A percentile compares a stretch with the other conserved stretches of the same genome.
Conservation (phyloP, 495 filamentous ascomycete genomes). For the Penicillium alfredii region DNA sequence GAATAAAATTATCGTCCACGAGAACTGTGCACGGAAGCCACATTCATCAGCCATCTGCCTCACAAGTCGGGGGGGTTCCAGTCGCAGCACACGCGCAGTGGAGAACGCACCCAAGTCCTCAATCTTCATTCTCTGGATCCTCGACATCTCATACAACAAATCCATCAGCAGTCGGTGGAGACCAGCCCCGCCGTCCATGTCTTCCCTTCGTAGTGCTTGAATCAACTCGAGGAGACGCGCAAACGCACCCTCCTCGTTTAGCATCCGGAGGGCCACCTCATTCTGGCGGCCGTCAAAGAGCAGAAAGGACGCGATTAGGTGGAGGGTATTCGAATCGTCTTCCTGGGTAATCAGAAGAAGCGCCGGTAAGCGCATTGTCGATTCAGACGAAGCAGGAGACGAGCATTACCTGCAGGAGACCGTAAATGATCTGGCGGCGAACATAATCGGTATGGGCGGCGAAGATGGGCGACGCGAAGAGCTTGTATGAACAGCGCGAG, state of each 20-base stretch:
- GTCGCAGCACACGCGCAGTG: background rate
- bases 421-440: constrained; percentile 86
- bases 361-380: too few species aligned
- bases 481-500: constrained; percentile 73
- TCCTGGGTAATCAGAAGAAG: too few species aligned
- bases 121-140: constrained; percentile 73
- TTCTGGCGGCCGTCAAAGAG: constrained; percentile 81
- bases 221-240: constrained; percentile 78
- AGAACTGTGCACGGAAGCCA: constrained; percentile 31
- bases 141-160: constrained; percentile 93
- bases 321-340: constrained; percentile 71
- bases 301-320: constrained; percentile 80
- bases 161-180: constrained; percentile 80
- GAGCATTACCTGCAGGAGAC: constrained; percentile 66
- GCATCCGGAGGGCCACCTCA: constrained; percentile 72
- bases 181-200: constrained; percentile 57
- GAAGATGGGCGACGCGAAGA: constrained; percentile 74
- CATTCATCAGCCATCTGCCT: constrained; percentile 1
- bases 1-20: constrained; percentile 80
- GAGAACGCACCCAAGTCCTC: constrained; percentile 64
- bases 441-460: constrained; percentile 73
- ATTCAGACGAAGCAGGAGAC: background rate
- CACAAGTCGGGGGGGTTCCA: constrained; percentile 17
- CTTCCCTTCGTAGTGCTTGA: constrained; percentile 52
- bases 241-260: constrained; percentile 84